Conservation (phyloP, 805 yeast genomes). For the Wickerhamomyces strasburgensis region DNA sequence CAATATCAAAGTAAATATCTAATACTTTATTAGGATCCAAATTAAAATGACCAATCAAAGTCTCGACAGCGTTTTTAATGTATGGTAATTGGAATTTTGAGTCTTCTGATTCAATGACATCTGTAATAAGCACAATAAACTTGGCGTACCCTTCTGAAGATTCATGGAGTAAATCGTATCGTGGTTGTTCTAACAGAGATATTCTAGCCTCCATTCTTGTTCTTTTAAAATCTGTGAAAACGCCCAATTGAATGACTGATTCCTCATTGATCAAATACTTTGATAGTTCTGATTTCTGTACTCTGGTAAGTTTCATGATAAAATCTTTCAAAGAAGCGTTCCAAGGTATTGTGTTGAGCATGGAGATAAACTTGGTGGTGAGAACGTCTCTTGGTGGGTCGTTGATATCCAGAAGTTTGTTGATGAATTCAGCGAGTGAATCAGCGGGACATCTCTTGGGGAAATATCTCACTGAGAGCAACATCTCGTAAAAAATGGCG, state of each 20-base stretch:
- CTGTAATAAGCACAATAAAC: constrained; percentile 44
- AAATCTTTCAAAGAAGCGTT: constrained; percentile 21
- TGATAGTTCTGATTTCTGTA: constrained; percentile 16
- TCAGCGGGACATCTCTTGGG: constrained; percentile 12
- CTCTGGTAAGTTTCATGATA: constrained; percentile 24
- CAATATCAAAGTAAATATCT: constrained; percentile 55
- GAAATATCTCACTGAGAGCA: constrained; percentile 16
- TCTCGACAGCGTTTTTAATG: constrained; percentile 44
- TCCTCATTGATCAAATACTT: constrained; percentile 24
- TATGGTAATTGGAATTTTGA: constrained; percentile 37
- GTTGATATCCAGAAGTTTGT: constrained; percentile 12
- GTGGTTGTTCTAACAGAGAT: constrained; percentile 32
- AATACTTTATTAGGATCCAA: constrained; percentile 70
- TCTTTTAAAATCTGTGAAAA: constrained; percentile 7
- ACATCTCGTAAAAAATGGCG: constrained; percentile 19
- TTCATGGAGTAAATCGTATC: constrained; percentile 67
- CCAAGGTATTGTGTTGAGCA: constrained; percentile 25
- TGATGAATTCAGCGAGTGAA: constrained; percentile 11
- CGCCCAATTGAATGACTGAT: constrained; percentile 33
- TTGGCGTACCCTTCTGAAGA: constrained; percentile 76
- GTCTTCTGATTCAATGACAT: constrained; percentile 37
- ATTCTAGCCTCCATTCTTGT: neutral
- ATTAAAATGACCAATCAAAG: constrained; percentile 66
- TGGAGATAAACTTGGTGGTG: constrained; percentile 26
- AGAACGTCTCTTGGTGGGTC: constrained; percentile 7